Evolutionary conservation across 2,329 filamentous ascomycete species (phyloP).

Genomic region (Diplocarpon mali): DNA sequence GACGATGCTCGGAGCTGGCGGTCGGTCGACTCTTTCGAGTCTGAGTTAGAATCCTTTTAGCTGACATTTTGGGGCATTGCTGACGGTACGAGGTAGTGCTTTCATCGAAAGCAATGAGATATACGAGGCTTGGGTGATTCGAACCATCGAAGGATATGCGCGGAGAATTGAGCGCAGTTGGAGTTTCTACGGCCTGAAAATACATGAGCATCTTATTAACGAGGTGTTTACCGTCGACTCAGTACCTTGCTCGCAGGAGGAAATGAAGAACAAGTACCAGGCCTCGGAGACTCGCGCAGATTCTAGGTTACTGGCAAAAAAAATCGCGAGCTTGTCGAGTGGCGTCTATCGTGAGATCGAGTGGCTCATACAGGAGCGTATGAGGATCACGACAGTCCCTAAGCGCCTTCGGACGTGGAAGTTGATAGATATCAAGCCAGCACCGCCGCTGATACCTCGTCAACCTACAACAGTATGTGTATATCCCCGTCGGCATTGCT

Average conservation of each 20-base stretch:
- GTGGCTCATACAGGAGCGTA: background rate
- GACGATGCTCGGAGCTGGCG: background rate
- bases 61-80: background rate
- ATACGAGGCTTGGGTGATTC: constrained; percentile 2
- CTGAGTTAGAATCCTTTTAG: background rate
- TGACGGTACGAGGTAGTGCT: background rate
- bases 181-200: background rate
- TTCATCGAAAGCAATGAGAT: background rate
- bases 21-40: background rate
- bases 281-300: background rate
- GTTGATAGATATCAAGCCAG: background rate
- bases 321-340: background rate
- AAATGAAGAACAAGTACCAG: constrained; percentile 1
- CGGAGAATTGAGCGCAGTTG: background rate
- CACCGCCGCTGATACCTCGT: background rate
- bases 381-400: background rate
- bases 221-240: background rate
- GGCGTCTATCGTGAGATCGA: constrained; percentile 1
- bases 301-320: background rate
- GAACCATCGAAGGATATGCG: background rate
- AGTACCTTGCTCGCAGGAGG: constrained; percentile 1
- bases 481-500: too few species aligned
- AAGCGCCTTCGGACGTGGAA: constrained; percentile 1
- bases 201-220: background rate
- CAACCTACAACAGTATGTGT: too few species aligned